Conservation (phyloP, 2,329 filamentous ascomycete species). For the Alternaria novae-zelandiae region DNA sequence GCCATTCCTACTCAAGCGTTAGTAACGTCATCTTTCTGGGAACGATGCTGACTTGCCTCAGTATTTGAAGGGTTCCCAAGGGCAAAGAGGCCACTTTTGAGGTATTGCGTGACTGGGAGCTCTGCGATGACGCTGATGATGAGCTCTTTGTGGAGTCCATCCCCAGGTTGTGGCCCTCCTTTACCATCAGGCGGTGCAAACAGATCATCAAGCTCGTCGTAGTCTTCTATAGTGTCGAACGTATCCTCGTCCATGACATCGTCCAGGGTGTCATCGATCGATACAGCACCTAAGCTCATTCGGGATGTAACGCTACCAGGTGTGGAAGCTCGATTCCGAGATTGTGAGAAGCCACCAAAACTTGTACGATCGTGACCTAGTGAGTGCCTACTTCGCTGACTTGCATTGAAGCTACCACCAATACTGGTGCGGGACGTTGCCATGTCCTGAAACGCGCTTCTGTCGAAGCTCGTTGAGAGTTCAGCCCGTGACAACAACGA, state of each 20-base stretch:
- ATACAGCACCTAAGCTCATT: conserved; percentile 46
- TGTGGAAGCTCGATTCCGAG: conserved; percentile 62
- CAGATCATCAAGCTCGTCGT: conserved; percentile 48
- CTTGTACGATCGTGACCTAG: conserved; percentile 73
- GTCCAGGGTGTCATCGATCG: conserved; percentile 47
- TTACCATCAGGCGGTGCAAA: conserved; percentile 41
- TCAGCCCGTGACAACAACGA: conserved; percentile 88
- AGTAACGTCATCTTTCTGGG: background rate
- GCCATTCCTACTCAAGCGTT: conserved; percentile 10
- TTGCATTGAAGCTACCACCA: conserved; percentile 51
- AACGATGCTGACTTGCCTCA: conserved; percentile 21
- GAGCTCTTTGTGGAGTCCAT: conserved; percentile 49
- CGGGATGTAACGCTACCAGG: conserved; percentile 54
- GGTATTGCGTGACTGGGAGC: conserved; percentile 37
- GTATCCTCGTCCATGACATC: conserved; percentile 49
- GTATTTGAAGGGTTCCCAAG: conserved; percentile 23
- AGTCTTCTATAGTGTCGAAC: conserved; percentile 48
- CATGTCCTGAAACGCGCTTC: conserved; percentile 78
- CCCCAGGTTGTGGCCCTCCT: conserved; percentile 39
- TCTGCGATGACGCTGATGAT: conserved; percentile 46
- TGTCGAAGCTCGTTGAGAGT: conserved; percentile 82
- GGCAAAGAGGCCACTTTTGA: conserved; percentile 36
- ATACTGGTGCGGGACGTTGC: conserved; percentile 55
- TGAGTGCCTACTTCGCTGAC: conserved; percentile 72
- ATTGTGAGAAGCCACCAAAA: conserved; percentile 52